Evolutionary conservation across 352 stramenopile species (phyloP), one percentile per base, ranked within the genome.

Genomic region (Pythium sp.): DNA sequence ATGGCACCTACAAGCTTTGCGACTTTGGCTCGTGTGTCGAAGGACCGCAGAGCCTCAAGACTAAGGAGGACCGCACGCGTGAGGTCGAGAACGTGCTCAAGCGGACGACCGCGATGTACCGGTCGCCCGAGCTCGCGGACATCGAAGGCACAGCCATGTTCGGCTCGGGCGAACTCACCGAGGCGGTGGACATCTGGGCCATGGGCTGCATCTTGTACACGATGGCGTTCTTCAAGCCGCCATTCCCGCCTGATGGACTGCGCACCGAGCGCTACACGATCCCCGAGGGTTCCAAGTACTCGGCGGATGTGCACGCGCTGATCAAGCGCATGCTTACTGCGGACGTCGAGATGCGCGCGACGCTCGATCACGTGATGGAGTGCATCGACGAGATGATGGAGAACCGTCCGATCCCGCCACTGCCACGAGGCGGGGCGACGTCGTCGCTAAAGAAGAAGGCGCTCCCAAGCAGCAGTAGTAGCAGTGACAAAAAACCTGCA

Each of bases 81-180:
- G 91, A 97, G 66, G 90, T 97, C 64, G 97, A 99, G 67, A 81
- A 97, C 30, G 96, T 99, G 59, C 80, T 95, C 72, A 98, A 98
- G 74, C 97, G 94, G 55, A 99, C 96, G 6, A 99, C 97, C 0
- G 96, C 97, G 64, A 98, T 99, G 94, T 99, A 99, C 71, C 91
- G 97, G 12, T 97, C 96, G 2, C 97, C 97, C 14, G 97, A 99
- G 77, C 95, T 99, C 67, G 95, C 97, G 0, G 97, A 99, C 74
- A 83, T 99, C 4, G 85, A 94, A 72, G 87, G 87, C 38, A 94
- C 85, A 8, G 85, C 82, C 32, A 93, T 94, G 85, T 99, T 98
- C 75, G 93, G 97, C 71, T 82, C 90, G 0, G 92, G 92, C 1
- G 84, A 95, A 46, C 83, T 99, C 34, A 96, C 87, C 1, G 80